Evolutionary conservation across 768 basidiomycete species (phyloP), one percentile per base, ranked within the genome.

Genomic region (Mycena vulgaris): DNA sequence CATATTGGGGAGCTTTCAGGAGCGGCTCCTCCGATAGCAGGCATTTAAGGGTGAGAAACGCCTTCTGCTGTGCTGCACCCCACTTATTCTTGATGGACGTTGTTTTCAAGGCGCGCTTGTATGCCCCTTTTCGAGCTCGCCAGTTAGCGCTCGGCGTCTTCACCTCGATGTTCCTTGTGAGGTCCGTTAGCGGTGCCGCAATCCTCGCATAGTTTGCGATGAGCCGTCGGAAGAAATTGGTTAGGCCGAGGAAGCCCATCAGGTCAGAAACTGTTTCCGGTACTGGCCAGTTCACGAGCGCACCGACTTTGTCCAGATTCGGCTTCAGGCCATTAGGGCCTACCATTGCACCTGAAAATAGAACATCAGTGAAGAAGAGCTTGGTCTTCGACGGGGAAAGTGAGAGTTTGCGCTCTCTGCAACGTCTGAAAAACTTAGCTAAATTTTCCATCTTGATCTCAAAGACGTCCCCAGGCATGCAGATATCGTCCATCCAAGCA

Each of bases 401-500:
- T 0, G 82, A 86, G 11, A 86, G 69, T 0, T 74, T 60, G n/a
- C 71, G 64, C n/a, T 79, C 74, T 4, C 82, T 42, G 17, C 80
- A 75, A 9, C 80, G 62, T 3, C 63, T 51, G 13, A 87, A 75
- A 13, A 84, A 58, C 2, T 28, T 58, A 2, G 70, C 49, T 16
- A 86, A 56, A 5, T 80, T 76, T 3, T 10, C 45, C 27, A 83
- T 8, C 27, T 74, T 69, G 17, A 71, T 72, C 3, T 80, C 75
- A 64, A 85, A 85, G 0, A 63, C 65, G 68, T 85, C 78, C 3
- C 70, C 79, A 37, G 80, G 75, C 5, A 78, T 45, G 3, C 78
- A 80, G 0, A 82, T 78, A 64, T 87, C 81, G 42, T 86, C 83
- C 11, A 86, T 80, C 40, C 83, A 85, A 0, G 79, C 68, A 35